These are phyloP conservation scores for Chaetothyriales sp. DNA, from an alignment of 2,329 filamentous ascomycete genomes.

Conservation along the genomic window DNA sequence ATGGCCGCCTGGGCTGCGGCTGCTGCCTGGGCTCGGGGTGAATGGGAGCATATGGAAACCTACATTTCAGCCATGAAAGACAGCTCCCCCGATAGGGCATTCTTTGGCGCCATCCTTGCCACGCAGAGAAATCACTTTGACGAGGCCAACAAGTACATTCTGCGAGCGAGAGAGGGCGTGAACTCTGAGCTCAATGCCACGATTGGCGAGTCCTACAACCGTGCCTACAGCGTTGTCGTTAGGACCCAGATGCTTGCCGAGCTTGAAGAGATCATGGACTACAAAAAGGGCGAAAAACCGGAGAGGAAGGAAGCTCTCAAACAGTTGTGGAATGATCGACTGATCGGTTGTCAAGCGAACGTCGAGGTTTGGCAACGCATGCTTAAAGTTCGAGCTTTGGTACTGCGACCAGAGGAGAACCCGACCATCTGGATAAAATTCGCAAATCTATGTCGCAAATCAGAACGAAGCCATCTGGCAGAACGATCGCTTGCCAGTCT, in stretches of 20 bases:
- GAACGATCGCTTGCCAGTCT: slow-evolving; percentile 88
- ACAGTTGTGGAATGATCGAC: slow-evolving; percentile 83
- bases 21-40: slow-evolving; percentile 87
- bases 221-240: slow-evolving; percentile 94
- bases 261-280: slow-evolving; percentile 91
- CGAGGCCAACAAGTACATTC: slow-evolving; percentile 75
- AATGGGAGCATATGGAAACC: slow-evolving; percentile 97
- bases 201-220: slow-evolving; percentile 95
- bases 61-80: slow-evolving; percentile 93
- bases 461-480: slow-evolving; percentile 79
- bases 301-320: slow-evolving; percentile 85
- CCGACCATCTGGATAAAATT: slow-evolving; percentile 99
- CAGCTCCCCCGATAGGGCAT: slow-evolving; percentile 82
- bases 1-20: slow-evolving; percentile 91
- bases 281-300: slow-evolving; percentile 71
- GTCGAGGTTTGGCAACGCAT: slow-evolving; percentile 98
- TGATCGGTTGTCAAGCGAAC: slow-evolving; percentile 90
- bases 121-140: slow-evolving; percentile 93
- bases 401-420: slow-evolving; percentile 82
- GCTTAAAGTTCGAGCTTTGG: slow-evolving; percentile 83
- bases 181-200: slow-evolving; percentile 92
- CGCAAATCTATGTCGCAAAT: slow-evolving; percentile 93
- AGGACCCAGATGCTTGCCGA: slow-evolving; percentile 98
- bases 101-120: slow-evolving; percentile 91
- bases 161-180: slow-evolving; percentile 79